Percentiles rank a stretch among this genome's conserved stretches.
Conservation (phyloP, 768 basidiomycete species). For the Suillus placidus region DNA sequence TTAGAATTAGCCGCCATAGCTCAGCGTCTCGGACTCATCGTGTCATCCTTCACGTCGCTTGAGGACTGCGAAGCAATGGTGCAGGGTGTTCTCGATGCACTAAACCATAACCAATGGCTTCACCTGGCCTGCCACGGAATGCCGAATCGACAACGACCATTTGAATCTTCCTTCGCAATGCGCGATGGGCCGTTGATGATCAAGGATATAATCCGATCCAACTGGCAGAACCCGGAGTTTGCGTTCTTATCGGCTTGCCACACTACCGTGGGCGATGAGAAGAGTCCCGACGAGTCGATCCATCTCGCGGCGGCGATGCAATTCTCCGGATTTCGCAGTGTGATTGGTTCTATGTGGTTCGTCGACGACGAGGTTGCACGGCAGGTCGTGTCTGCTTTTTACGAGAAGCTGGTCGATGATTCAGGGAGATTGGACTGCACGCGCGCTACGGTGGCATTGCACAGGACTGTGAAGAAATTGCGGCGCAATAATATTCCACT, state of each 20-base stretch:
- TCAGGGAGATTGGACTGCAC: not conserved
- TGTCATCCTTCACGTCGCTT: not conserved
- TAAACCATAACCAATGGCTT: constrained; percentile 14
- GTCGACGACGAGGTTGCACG: no score
- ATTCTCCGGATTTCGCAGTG: constrained; percentile 23
- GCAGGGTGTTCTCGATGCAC: constrained; percentile 4
- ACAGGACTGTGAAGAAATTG: not conserved
- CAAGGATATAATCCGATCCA: constrained; percentile 10
- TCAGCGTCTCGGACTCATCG: constrained; percentile 15
- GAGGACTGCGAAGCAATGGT: constrained; percentile 1
- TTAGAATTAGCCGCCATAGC: constrained; percentile 26
- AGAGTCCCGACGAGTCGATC: constrained; percentile 21
- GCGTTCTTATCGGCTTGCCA: constrained; percentile 28
- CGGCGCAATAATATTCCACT: not conserved
- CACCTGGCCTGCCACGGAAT: constrained; percentile 26
- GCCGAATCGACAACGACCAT: constrained; percentile 12
- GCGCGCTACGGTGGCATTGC: not conserved
- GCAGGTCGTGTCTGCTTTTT: no score
- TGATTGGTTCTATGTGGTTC: constrained; percentile 26
- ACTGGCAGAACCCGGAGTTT: constrained; percentile 16
- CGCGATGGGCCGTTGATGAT: not conserved
- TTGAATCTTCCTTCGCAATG: constrained; percentile 20
- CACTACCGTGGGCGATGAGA: constrained; percentile 21
- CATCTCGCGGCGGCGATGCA: constrained; percentile 28
- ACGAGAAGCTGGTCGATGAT: no score